Evolutionary conservation across 768 basidiomycete species (phyloP), one percentile per base, ranked within the genome.

Genomic region (Chalciporus piperatus): DNA sequence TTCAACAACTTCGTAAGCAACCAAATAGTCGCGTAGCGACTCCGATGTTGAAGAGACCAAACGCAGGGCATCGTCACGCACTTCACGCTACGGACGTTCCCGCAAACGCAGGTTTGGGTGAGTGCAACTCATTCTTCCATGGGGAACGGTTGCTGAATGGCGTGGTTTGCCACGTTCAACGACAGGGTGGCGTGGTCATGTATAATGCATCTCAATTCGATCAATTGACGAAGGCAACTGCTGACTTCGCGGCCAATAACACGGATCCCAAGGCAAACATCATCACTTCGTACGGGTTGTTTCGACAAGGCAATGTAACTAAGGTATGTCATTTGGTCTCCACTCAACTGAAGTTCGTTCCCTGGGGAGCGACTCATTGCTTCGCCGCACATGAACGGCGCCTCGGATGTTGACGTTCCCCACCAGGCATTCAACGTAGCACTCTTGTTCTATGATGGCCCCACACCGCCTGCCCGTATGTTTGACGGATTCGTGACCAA

Each of bases 401-500:
- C 14, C 16, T 16, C 13, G 9, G 44, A 39, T 32, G 41, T 41
- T 55, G 40, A 63, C 41, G 41, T 41, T 38, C 19, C 41, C 45
- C 37, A 17, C 46, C 32, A 59, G 52, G 39, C n/a, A 38, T 32
- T 58, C 28, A 51, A 53, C 44, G 60, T 64, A 50, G 63, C 68
- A 8, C 47, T 80, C 3, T 46, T 86, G 20, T 87, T 86, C 65
- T 85, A 87, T 56, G 79, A 86, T 57, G 78, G 56, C 1, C 82
- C 67, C 37, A 47, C 52, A 14, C 58, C 59, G 20, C 67, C 63
- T 27, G 27, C 49, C 11, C 62, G 64, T 22, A 44, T 60, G 4
- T 70, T 69, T 32, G 64, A 70, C 13, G 50, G 33, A 9, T 69
- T 83, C 13, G 13, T 67, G 52, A 59, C 56, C 6, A 38, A 53